Evolutionary conservation across 2,329 filamentous ascomycete species (phyloP), one percentile per base, ranked within the genome.

Genomic region (Tolypocladium guangdongense): DNA sequence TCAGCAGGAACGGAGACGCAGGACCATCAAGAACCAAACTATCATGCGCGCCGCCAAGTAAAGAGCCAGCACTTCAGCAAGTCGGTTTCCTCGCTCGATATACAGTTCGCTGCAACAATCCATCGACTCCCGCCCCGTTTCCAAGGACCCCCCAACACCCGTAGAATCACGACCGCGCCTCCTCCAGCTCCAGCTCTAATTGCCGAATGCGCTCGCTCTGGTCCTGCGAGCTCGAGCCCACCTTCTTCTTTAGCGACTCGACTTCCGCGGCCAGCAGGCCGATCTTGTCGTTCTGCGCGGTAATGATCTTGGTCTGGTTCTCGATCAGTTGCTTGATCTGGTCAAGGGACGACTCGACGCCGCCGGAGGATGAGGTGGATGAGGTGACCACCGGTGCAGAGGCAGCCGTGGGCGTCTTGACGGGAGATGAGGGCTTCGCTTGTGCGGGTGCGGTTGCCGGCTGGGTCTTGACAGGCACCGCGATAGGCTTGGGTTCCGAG

Each of bases 271-370:
- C 81, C 49, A 95, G 72, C 32, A 77, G 75, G 50, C 77, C 77
- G 61, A 95, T 90, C 68, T 90, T 85, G 64, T 87, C 79, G 50
- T 81, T 87, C 71, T 96, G 87, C n/a, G 81, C 76, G 57, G 76
- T 82, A 64, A 96, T 88, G 59, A 90, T 82, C 73, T 81, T 82
- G 53, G 81, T 88, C 71, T 96, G 90, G 58, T 81, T 78, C 67
- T 88, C 82, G 36, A 96, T 76, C 61, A 93, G 73, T 53, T 80
- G 74, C 71, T 88, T 92, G 71, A 95, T 93, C 63, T 91, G 81
- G 38, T 81, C 75, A 45, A 96, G 78, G 7, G 85, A 83, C 33
- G 81, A 74, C 62, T 86, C 82, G 14, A 89, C 75, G 8, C 66
- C 61, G 32, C 64, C 61, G 2, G 69, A 58, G 14, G 67, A 61